These are phyloP conservation scores for Sicyos edulis DNA, from an alignment of 306 rosid species.

Conservation along the genomic window DNA sequence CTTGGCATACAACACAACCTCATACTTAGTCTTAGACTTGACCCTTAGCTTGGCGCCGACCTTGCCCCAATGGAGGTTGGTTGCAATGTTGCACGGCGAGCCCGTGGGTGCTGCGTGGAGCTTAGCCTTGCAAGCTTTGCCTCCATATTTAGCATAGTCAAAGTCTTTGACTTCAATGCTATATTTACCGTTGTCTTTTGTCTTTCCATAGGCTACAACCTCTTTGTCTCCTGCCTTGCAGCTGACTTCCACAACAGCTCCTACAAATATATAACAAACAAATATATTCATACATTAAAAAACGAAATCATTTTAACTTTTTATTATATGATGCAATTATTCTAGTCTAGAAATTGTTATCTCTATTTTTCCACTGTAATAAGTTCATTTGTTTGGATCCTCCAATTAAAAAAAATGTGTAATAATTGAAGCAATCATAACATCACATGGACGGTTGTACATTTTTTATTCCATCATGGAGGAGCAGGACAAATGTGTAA, in stretches of 20 bases:
- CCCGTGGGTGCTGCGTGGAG: slow-evolving; percentile 71
- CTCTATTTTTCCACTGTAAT: not conserved
- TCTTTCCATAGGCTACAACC: slow-evolving; percentile 60
- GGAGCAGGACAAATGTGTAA: slow-evolving; percentile 16
- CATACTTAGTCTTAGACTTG: slow-evolving; percentile 55
- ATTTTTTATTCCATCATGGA: not conserved
- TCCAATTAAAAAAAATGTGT: not conserved
- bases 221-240: slow-evolving; percentile 59
- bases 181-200: slow-evolving; percentile 76
- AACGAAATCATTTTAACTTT: not conserved
- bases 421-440: slow-evolving; percentile 14
- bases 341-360: not conserved
- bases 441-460: slow-evolving; percentile 2
- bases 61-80: slow-evolving; percentile 48
- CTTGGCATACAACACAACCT: slow-evolving; percentile 46
- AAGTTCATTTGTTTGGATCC: not conserved
- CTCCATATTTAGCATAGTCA: slow-evolving; percentile 55
- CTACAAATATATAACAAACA: slow-evolving; percentile 28
- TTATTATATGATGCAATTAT: not conserved
- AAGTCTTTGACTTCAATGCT: slow-evolving; percentile 49
- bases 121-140: slow-evolving; percentile 65
- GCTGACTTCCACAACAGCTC: slow-evolving; percentile 70
- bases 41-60: slow-evolving; percentile 49
- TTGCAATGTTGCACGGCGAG: slow-evolving; percentile 65
- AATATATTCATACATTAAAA: not conserved